Conservation (phyloP, 1,284 basidiomycete species). For the Coniophora puteana region DNA sequence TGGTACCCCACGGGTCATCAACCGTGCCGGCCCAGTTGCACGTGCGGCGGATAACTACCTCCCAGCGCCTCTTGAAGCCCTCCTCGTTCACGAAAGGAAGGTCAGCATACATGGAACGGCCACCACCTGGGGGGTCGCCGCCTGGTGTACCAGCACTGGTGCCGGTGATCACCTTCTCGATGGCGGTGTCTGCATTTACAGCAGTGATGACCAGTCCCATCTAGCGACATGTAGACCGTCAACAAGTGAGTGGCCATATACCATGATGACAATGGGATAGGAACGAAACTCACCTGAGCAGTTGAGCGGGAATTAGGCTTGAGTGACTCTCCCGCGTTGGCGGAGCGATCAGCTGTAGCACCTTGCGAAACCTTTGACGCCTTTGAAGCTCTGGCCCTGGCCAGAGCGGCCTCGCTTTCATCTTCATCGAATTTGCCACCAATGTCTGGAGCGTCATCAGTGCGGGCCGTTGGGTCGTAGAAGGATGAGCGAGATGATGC, state of each 20-base stretch:
- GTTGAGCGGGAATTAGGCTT: background rate
- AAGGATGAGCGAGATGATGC: background rate
- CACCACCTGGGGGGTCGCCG: background rate
- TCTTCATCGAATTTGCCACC: background rate
- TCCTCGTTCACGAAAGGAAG: background rate
- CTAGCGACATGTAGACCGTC: background rate
- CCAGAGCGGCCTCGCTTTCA: background rate
- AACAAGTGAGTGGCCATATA: background rate
- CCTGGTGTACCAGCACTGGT: background rate
- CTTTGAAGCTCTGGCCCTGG: background rate
- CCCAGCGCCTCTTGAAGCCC: constrained; percentile 1
- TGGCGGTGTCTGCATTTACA: background rate
- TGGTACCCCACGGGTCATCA: constrained; percentile 6
- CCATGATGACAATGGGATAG: background rate
- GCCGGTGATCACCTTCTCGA: background rate
- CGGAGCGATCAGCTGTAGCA: background rate
- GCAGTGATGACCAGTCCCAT: background rate
- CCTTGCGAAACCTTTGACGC: no score
- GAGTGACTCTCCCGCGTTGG: background rate
- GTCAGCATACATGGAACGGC: no score
- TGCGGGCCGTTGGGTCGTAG: background rate
- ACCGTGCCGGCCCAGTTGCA: constrained; percentile 5
- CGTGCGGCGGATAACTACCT: background rate
- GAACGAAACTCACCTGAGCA: background rate
- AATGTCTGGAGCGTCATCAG: background rate